Conservation (phyloP, 2,329 filamentous ascomycete species). For the Aquanectria penicillioides region DNA sequence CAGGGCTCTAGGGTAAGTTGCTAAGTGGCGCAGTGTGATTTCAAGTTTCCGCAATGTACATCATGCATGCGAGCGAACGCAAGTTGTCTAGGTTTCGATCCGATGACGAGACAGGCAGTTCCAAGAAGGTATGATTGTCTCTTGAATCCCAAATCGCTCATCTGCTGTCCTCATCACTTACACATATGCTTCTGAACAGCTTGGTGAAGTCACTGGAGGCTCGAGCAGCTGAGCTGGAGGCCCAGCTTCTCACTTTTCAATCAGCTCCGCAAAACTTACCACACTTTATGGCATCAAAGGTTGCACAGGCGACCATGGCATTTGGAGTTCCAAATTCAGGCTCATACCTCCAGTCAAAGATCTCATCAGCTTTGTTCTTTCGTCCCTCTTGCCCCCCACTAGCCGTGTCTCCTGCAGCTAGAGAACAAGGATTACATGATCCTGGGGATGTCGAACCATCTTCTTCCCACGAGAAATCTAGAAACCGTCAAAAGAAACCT, state of each 20-base stretch:
- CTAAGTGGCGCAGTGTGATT: not conserved
- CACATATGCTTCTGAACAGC: not conserved
- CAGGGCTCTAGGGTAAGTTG: not conserved
- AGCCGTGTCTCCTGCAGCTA: not conserved
- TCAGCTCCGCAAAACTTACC: not conserved
- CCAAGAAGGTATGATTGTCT: not conserved
- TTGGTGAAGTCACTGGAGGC: not conserved
- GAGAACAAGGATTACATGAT: not conserved
- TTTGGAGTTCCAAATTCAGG: not conserved
- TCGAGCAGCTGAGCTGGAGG: not conserved
- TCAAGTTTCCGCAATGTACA: not conserved
- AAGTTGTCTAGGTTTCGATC: not conserved
- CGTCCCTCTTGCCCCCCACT: not conserved
- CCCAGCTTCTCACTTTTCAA: not conserved
- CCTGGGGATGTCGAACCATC: not conserved
- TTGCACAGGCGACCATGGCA: not conserved
- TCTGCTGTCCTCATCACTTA: not conserved
- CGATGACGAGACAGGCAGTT: not conserved
- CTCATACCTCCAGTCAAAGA: constrained; percentile 2
- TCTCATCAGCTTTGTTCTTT: not conserved
- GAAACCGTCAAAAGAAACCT: not conserved
- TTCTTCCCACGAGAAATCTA: not conserved
- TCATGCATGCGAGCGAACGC: not conserved
- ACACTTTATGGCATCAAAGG: not conserved
- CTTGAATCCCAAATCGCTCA: not conserved